Base-by-base conservation (phyloP, 805 yeast genomes). In the Candida suzukii region DNA sequence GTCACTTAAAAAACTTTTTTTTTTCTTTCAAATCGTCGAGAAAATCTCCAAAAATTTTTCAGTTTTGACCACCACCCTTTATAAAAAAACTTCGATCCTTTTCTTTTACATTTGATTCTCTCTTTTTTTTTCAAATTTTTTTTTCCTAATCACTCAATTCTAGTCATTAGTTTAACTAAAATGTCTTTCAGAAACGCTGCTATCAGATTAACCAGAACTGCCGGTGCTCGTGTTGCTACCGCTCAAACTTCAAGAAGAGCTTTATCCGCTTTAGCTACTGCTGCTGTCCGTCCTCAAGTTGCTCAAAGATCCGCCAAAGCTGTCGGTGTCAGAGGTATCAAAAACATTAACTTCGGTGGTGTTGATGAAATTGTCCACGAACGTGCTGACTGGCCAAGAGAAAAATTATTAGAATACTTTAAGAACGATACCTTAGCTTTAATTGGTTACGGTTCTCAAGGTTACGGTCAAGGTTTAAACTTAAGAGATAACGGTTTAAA, bases 391-490 rank as follows among this genome's bases (percentile, higher is more conserved):
- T 93, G 99, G 99, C 99, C 99, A 72, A 78, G 83, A 68, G 98
- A 91, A 74, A 91, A 86, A 77, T 77, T 93, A 62, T 78, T 83
- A 51, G 90, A 88, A 62, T 93, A 90, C 80, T 93, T 93, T 88
- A 91, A 93, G 80, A 75, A 90, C 71, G 98, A 93, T 69, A 93
- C 99, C 48, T 75, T 93, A 64, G 98, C 99, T 55, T 73, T 93
- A 63, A 90, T 93, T 57, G 99, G 99, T 72, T 93, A 93, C 82
- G 99, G 99, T 66, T 91, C 99, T 54, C 99, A 93, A 76, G 99
- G 99, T 78, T 91, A 93, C 79, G 99, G 99, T 67, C 99, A 93
- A 78, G 98, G 97, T 73, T 81, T 93, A 60, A 93, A 93, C 88
- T 75, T 95, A 76, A 87, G 99, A 76, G 99, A 93, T 79, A 91